Evolutionary conservation across 2,329 filamentous ascomycete genomes (phyloP).

Genomic region (Alternaria arborescens): DNA sequence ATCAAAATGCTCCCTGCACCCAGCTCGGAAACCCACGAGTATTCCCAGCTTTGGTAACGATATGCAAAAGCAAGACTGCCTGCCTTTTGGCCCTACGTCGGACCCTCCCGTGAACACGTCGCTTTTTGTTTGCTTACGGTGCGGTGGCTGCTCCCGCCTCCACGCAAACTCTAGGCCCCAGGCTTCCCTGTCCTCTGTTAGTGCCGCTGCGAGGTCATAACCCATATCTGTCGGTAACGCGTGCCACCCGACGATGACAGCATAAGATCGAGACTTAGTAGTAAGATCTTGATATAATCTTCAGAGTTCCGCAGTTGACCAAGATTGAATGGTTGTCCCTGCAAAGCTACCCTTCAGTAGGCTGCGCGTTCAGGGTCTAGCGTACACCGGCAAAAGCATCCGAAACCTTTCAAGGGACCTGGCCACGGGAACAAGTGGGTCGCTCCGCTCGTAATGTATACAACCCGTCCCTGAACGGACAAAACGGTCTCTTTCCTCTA

Average conservation of each 20-base stretch:
- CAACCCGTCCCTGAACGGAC: neutral
- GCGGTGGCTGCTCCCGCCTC: constrained; percentile 26
- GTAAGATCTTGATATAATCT: neutral
- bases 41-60: constrained; percentile 3
- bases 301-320: neutral
- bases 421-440: constrained; percentile 7
- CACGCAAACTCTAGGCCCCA: constrained; percentile 14
- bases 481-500: constrained; percentile 18
- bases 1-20: constrained; percentile 16
- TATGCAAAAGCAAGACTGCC: constrained; percentile 22
- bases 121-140: constrained; percentile 27
- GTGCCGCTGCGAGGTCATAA: neutral
- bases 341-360: constrained; percentile 2
- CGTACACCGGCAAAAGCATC: constrained; percentile 5
- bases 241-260: neutral
- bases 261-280: neutral
- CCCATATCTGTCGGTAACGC: neutral
- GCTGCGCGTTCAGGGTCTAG: constrained; percentile 2
- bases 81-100: constrained; percentile 8
- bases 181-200: neutral
- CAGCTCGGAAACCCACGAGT: constrained; percentile 5
- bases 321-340: neutral
- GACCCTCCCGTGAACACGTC: constrained; percentile 21
- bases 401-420: constrained; percentile 5
- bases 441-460: constrained; percentile 1